These are phyloP conservation scores for Casaregolazyma lundiana DNA, from an alignment of 1,139 yeast species.

Conservation along the genomic window DNA sequence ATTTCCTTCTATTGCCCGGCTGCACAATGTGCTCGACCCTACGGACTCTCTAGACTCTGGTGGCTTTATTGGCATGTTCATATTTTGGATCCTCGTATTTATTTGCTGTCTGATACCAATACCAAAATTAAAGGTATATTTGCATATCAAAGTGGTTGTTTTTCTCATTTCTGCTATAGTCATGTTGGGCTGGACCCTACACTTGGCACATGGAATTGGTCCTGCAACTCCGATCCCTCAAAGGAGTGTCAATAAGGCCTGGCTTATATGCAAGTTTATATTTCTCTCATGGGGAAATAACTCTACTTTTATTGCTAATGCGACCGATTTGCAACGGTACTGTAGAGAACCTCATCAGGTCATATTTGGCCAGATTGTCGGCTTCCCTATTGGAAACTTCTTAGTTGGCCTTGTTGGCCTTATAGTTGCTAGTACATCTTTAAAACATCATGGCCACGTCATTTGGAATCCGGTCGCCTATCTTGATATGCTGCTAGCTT, in stretches of 20 bases:
- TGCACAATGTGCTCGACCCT: slow-evolving; percentile 48
- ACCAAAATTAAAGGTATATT: slow-evolving; percentile 65
- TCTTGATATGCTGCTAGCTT: slow-evolving; percentile 39
- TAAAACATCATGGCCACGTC: slow-evolving; percentile 54
- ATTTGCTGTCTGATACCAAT: slow-evolving; percentile 72
- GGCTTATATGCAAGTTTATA: slow-evolving; percentile 67
- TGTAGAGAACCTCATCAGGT: slow-evolving; percentile 49
- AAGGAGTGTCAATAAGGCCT: slow-evolving; percentile 25
- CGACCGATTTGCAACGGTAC: slow-evolving; percentile 77
- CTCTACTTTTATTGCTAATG: slow-evolving; percentile 70
- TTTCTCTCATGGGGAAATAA: slow-evolving; percentile 72
- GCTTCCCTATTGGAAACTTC: slow-evolving; percentile 70
- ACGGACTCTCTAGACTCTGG: slow-evolving; percentile 52
- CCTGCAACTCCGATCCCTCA: background rate
- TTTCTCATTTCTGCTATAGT: slow-evolving; percentile 72
- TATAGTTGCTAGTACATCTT: slow-evolving; percentile 67
- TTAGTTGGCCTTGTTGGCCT: slow-evolving; percentile 72
- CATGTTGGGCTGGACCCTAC: slow-evolving; percentile 68
- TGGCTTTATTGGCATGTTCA: slow-evolving; percentile 58
- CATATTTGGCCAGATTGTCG: slow-evolving; percentile 46
- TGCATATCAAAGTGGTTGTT: slow-evolving; percentile 62
- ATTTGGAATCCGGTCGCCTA: slow-evolving; percentile 45
- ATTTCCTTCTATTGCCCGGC: slow-evolving; percentile 55
- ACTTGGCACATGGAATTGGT: slow-evolving; percentile 60
- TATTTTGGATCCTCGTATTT: slow-evolving; percentile 66